Evolutionary conservation across 192 early-diverging fungal species (phyloP), one percentile per base, ranked within the genome.

Genomic region (Pilaira anomala): DNA sequence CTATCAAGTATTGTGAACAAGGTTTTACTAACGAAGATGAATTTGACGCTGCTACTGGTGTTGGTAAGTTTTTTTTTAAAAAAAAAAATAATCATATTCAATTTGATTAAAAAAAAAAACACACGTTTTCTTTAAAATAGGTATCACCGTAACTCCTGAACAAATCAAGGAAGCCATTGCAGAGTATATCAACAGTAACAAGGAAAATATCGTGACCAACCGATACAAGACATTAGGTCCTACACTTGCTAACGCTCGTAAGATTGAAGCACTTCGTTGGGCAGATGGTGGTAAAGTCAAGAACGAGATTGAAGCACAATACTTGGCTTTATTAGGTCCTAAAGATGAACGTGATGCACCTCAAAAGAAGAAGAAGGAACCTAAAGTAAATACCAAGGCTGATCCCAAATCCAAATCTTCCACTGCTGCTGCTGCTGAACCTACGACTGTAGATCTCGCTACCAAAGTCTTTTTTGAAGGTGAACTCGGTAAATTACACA

Each of bases 331-430:
- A n/a, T 79, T 99, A 53, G 98, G 98, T n/a, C 95, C 95, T 67
- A 97, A 98, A 76, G 96, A 98, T 75, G 96, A 98, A 71, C 87
- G 96, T 45, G 96, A 98, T 74, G 81, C 83, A 41, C 65, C 69
- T 29, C 67, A 66, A 56, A 79, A 82, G 72, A 73, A 82, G 72
- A 82, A 85, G 74, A 86, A 89, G 81, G 81, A 82, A 55, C 42
- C 81, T 36, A 88, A 82, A 65, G 66, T 66, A 50, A 63, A 71
- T 14, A 67, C 64, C 40, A 71, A 72, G 49, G 58, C 77, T 11
- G 62, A 56, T 9, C 63, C 62, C 14, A 56, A 57, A 52, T 73
- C 69, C 50, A 48, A 56, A 57, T 21, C n/a, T 9, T 62, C 64
- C 51, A 75, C 71, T 46, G 40, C 59, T 7, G 75, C 69, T 25